Evolutionary conservation across 202 grass and related monocot genomes (phyloP), one percentile per base, ranked within the genome.

Genomic region (Musa balbisiana): DNA sequence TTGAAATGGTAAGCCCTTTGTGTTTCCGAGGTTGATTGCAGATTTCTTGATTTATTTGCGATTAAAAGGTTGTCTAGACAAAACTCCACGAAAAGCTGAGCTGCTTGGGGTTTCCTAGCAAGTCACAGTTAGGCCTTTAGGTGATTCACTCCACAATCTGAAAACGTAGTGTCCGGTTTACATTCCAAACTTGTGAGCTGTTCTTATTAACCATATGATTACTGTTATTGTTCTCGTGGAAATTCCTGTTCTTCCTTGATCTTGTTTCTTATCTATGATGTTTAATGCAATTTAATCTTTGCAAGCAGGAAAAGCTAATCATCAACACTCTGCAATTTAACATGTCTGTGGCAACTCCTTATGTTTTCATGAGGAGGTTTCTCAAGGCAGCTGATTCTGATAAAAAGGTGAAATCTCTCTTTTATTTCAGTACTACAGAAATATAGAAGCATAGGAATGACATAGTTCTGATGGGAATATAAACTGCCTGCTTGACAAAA

Each of bases 281-380:
- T 19, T 33, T 56, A 11, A 43, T 43, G 1, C 4, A 25, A 75
- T 19, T 74, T 8, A 10, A 9, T 52, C 27, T 64, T n/a, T 49
- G 17, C 9, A 43, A 49, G 10, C 58, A 75, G 25, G 87, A 92
- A 64, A 89, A 78, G n/a, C 72, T 79, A 33, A 85, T 89, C 56
- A 53, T 92, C 2, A 77, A 83, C 64, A 87, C 66, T 69, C 64
- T 92, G 23, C 77, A 83, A 51, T 92, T 87, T 77, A 89, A 89
- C 74, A 76, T 92, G 67, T 87, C 84, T 51, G 63, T 92, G 33
- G 86, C 86, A 23, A 92, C 89, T 60, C 49, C 81, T 66, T 88
- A 86, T 81, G 75, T 84, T 69, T 92, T 88, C 72, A 71, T 92
- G 6, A 53, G 75, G 53, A 80, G 89, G 52, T 88, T 86, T 60